Evolutionary conservation across 768 basidiomycete species (phyloP), one percentile per base, ranked within the genome.

Genomic region (Russula compacta): DNA sequence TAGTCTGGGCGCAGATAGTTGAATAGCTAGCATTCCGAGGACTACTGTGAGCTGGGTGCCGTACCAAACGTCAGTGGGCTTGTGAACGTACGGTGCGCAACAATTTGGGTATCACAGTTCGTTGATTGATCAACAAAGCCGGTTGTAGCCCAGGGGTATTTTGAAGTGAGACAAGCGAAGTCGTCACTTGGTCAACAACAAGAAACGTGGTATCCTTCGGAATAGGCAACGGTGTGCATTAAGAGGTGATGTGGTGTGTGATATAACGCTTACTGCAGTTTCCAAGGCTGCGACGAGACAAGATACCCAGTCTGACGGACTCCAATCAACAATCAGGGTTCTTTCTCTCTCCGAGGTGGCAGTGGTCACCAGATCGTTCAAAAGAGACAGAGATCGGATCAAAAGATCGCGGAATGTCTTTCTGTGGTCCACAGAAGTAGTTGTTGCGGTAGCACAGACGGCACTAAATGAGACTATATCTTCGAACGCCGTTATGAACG

Each of bases 1-100:
- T 72, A 82, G 46, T 86, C 75, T 0, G 84, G 79, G 10, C 80
- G 78, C 29, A 99, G 79, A 71, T 92, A 97, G 55, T 74, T 76
- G 62, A 95, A 76, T 2, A 97, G 77, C 78, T 89, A 58, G 75
- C 29, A 38, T 21, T 49, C 46, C 29, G 49, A 19, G 32, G 7
- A 33, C 42, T 33, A 53, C 5, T 44, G 48, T 69, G 33, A 63
- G 48, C 19, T 48, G 44, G 10, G 6, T n/a, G 10, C 51, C 35
- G 10, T 24, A 35, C 12, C n/a, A 15, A 6, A 9, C 17, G 17
- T 33, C 47, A 24, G 19, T 14, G 33, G 19, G 21, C 29, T 39
- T 39, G 29, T 52, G 43, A 52, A 66, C 76, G 24, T 29, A 82
- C 83, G 64, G 71, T 75, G 56, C 71, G 81, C 39, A 86, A 77